These are phyloP conservation scores for Turnera subulata DNA, from an alignment of 345 rosid species.

Conservation along the genomic window DNA sequence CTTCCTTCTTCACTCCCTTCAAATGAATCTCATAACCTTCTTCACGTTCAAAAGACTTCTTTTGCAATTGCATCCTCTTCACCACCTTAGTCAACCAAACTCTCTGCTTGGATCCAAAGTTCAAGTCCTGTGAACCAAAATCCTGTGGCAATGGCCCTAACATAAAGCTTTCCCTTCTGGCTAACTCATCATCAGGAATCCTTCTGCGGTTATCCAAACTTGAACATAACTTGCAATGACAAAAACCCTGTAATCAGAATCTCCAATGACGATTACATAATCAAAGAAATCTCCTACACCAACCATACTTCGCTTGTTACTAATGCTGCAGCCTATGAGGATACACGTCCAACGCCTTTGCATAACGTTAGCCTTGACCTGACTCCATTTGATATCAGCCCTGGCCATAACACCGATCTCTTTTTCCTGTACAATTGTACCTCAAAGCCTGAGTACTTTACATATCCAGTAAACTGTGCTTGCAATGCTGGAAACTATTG, in stretches of 20 bases:
- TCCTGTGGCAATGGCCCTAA: constrained; percentile 42
- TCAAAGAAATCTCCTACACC: constrained; percentile 35
- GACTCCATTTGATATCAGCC: constrained; percentile 40
- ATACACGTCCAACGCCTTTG: constrained; percentile 37
- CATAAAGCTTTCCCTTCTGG: constrained; percentile 51
- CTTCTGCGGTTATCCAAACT: constrained; percentile 50
- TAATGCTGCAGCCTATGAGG: constrained; percentile 30
- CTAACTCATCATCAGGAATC: constrained; percentile 33
- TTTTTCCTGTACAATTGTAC: constrained; percentile 47
- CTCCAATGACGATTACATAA: constrained; percentile 39
- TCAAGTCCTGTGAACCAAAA: constrained; percentile 42
- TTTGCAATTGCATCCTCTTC: constrained; percentile 19
- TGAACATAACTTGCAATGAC: constrained; percentile 37
- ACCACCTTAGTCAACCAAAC: constrained; percentile 12
- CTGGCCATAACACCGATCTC: constrained; percentile 21
- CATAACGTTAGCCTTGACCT: constrained; percentile 39
- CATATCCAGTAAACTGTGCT: constrained; percentile 29
- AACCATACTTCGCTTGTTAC: constrained; percentile 30
- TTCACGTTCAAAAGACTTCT: constrained; percentile 8
- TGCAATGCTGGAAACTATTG: constrained; percentile 22
- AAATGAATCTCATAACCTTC: constrained; percentile 32
- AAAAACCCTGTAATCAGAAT: constrained; percentile 35
- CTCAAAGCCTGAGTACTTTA: not conserved
- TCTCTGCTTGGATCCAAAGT: constrained; percentile 32
- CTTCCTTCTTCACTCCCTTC: constrained; percentile 9